These are phyloP conservation scores for Aspergillus funiculosus DNA, from an alignment of 495 filamentous ascomycete genomes.

Conservation along the genomic window DNA sequence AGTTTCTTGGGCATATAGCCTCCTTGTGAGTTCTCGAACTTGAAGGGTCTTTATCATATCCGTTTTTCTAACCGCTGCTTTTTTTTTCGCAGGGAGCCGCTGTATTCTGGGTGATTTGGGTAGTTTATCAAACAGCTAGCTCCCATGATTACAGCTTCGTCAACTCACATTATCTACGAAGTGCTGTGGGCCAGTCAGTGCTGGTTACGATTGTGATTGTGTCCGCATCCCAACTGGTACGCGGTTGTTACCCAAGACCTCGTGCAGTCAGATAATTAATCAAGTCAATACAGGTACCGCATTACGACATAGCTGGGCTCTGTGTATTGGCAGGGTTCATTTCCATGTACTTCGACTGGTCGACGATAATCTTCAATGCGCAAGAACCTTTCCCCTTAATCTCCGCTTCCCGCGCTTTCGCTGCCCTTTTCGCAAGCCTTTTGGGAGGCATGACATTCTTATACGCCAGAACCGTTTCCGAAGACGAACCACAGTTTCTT, in stretches of 20 bases:
- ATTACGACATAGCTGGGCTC: conserved; percentile 31
- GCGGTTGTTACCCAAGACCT: conserved; percentile 10
- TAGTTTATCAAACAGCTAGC: conserved; percentile 21
- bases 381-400: conserved; percentile 35
- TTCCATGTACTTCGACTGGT: conserved; percentile 25
- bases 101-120: conserved; percentile 27
- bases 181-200: conserved; percentile 31
- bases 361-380: conserved; percentile 23
- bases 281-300: conserved; percentile 30
- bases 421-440: conserved; percentile 14
- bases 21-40: conserved; percentile 30
- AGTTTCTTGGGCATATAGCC: conserved; percentile 30
- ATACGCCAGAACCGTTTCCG: conserved; percentile 24
- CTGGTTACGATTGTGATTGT: conserved; percentile 28
- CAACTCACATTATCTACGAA: conserved; percentile 30
- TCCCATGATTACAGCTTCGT: conserved; percentile 22
- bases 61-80: conserved; percentile 4
- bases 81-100: conserved; percentile 25
- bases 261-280: background rate
- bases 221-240: conserved; percentile 39
- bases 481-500: conserved; percentile 29
- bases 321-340: conserved; percentile 32
- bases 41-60: background rate
- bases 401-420: conserved; percentile 17
- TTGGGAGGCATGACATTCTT: conserved; percentile 29